Percentiles rank a stretch among this genome's conserved stretches.
Evolutionary conservation across 2,329 filamentous ascomycete genomes (phyloP).

Genomic region (Lasiodiplodia hormozganensis): DNA sequence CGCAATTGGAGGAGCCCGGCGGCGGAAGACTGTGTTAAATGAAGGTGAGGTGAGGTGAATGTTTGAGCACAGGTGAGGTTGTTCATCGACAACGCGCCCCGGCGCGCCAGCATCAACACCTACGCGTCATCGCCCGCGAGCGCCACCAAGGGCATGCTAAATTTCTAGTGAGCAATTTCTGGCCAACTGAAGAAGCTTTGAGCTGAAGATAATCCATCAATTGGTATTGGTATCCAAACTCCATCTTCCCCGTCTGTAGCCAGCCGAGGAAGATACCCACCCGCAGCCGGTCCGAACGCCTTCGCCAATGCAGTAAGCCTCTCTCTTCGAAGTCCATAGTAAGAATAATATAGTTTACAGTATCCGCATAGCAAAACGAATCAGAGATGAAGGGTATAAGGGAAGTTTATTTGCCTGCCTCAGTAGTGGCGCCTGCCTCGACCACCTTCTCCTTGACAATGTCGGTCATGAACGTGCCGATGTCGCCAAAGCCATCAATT

Average conservation of each 20-base stretch:
- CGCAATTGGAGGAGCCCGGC: background rate
- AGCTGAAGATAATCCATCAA: slow-evolving; percentile 5
- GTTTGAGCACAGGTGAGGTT: background rate
- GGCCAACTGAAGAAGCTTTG: background rate
- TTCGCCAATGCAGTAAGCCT: slow-evolving; percentile 25
- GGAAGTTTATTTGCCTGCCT: slow-evolving; percentile 20
- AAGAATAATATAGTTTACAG: slow-evolving; percentile 15
- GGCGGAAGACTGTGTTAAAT: background rate
- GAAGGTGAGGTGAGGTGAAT: background rate
- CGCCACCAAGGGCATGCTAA: background rate
- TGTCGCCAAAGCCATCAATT: slow-evolving; percentile 78
- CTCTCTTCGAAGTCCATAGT: slow-evolving; percentile 4
- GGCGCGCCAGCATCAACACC: background rate
- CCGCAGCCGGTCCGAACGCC: slow-evolving; percentile 6
- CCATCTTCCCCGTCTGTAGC: background rate
- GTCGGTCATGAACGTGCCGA: slow-evolving; percentile 72
- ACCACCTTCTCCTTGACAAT: slow-evolving; percentile 66
- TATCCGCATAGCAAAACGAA: background rate
- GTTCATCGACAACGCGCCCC: background rate
- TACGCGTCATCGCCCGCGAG: background rate
- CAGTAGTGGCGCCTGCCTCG: slow-evolving; percentile 24
- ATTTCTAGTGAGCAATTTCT: background rate
- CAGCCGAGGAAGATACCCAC: background rate
- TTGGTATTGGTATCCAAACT: slow-evolving; percentile 26
- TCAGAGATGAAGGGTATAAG: slow-evolving; percentile 3